Base-by-base conservation (phyloP, 2,329 filamentous ascomycete genomes). In the Leptosphaerulina australis region DNA sequence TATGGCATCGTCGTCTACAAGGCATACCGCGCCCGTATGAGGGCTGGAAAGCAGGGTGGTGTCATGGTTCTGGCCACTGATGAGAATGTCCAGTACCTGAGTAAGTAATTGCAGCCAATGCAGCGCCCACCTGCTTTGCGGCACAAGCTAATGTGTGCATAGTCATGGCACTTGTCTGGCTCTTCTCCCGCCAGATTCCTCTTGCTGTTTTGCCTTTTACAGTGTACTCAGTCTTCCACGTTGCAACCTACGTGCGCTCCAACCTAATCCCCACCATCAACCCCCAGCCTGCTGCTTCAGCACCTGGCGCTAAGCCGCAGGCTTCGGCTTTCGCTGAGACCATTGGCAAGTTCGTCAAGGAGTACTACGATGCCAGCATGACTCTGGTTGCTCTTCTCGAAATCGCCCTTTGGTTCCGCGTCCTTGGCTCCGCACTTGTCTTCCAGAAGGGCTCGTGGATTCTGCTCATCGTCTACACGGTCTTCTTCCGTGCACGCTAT, bases 1-100 rank as follows among this genome's bases (percentile, higher is more conserved):
- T 99, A 99, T 75, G 93, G 94, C 60, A 97, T 99, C 62, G 94
- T 99, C 39, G 93, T 99, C 56, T 97, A 96, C 83, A 99, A 99
- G 84, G 92, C 91, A 50, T 90, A 92, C 80, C 87, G 92, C 61
- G 90, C 92, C 64, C 88, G 91, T 62, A 83, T 88, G 64, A 88
- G 90, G 82, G 81, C 86, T 39, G 87, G 88, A 58, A 85, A 85
- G 65, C 84, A 81, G 70, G 71, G 77, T 76, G 84, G 88, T 50
- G 74, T 82, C 38, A 45, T 93, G 51, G 83, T 86, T 55, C 79
- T 96, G 60, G 79, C 88, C 48, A 81, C 85, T 10, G 94, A 99
- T 73, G 94, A 99, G 82, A 99, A 99, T 75, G 90, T 99, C 43
- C 94, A 97, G 77, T 99, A 99, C 73, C 83, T 99, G 55, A 81